Percentiles rank a stretch among this genome's conserved stretches.
phyloP scores from a whole-genome alignment of 495 filamentous ascomycete genomes.

The Penicillium soppii region DNA sequence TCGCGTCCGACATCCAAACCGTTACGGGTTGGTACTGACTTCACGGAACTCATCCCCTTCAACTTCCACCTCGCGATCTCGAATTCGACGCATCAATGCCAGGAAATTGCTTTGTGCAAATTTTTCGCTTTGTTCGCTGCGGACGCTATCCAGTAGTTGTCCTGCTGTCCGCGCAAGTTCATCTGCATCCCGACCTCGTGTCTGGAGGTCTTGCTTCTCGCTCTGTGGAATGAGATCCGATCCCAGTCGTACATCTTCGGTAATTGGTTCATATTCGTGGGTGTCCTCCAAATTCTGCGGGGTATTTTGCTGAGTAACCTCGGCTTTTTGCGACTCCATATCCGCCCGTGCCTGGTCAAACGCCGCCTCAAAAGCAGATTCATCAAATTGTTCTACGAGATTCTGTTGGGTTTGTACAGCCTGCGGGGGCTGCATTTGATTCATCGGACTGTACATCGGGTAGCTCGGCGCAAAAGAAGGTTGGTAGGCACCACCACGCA shows the following conservation, averaged over 20 bases:
- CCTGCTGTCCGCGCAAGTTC: conserved; percentile 71
- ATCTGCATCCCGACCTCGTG: conserved; percentile 50
- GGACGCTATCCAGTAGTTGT: conserved; percentile 66
- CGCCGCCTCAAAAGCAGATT: conserved; percentile 63
- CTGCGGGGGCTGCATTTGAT: conserved; percentile 27
- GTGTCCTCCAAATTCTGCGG: conserved; percentile 11
- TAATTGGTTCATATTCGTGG: conserved; percentile 5
- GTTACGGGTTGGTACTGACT: conserved; percentile 52
- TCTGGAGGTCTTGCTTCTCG: conserved; percentile 28
- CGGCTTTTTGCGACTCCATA: conserved; percentile 31
- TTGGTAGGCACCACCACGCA: conserved; percentile 29
- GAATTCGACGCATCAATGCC: conserved; percentile 67
- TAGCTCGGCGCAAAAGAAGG: conserved; percentile 31
- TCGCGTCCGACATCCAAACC: conserved; percentile 39
- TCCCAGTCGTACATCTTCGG: conserved; percentile 44
- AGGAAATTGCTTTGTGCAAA: conserved; percentile 79
- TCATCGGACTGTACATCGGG: conserved; percentile 25
- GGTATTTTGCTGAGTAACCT: conserved; percentile 6
- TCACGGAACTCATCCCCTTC: conserved; percentile 55
- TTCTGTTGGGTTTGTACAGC: conserved; percentile 16
- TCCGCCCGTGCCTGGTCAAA: conserved; percentile 53
- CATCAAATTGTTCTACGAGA: conserved; percentile 47
- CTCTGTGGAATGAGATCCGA: conserved; percentile 47
- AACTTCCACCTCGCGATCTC: conserved; percentile 53
- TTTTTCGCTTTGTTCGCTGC: conserved; percentile 65